These are phyloP conservation scores for Leccinum pachyderme DNA, from an alignment of 1,284 basidiomycete genomes.

Conservation along the genomic window DNA sequence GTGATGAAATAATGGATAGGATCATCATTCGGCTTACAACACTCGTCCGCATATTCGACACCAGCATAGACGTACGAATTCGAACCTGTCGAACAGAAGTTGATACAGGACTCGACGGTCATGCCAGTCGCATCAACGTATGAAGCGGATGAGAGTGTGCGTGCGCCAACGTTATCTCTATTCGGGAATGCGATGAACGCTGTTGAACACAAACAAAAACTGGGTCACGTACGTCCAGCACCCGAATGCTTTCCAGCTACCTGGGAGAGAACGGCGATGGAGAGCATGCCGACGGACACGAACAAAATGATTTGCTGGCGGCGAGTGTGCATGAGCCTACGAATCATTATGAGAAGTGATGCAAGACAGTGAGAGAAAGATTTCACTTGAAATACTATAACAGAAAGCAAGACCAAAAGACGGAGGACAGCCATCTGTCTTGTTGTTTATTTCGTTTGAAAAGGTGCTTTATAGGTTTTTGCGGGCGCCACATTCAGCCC, in stretches of 20 bases:
- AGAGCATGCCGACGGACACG: neutral
- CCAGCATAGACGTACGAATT: constrained; percentile 59
- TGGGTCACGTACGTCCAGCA: constrained; percentile 55
- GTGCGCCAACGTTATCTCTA: constrained; percentile 51
- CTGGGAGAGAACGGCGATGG: constrained; percentile 44
- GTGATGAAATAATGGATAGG: neutral
- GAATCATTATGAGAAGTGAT: constrained; percentile 7
- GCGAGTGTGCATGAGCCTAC: constrained; percentile 9
- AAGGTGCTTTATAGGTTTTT: constrained; percentile 1
- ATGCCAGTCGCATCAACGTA: constrained; percentile 49
- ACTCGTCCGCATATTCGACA: constrained; percentile 55
- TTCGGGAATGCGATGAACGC: neutral
- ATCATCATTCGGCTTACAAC: constrained; percentile 45
- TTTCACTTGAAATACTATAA: constrained; percentile 2
- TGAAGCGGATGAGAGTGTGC: constrained; percentile 49
- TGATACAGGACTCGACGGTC: constrained; percentile 64
- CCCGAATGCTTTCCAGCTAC: constrained; percentile 57
- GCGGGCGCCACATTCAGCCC: constrained; percentile 1
- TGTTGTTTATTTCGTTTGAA: neutral
- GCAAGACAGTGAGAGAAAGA: neutral
- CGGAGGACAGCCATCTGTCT: constrained; percentile 7
- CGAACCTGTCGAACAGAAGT: constrained; percentile 48
- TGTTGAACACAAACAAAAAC: neutral
- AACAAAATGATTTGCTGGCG: neutral
- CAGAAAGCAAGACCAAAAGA: constrained; percentile 3